A percentile compares a stretch with the other conserved stretches of the same genome.
phyloP scores from a whole-genome alignment of 495 filamentous ascomycete species.

The Xylaria grammica region DNA sequence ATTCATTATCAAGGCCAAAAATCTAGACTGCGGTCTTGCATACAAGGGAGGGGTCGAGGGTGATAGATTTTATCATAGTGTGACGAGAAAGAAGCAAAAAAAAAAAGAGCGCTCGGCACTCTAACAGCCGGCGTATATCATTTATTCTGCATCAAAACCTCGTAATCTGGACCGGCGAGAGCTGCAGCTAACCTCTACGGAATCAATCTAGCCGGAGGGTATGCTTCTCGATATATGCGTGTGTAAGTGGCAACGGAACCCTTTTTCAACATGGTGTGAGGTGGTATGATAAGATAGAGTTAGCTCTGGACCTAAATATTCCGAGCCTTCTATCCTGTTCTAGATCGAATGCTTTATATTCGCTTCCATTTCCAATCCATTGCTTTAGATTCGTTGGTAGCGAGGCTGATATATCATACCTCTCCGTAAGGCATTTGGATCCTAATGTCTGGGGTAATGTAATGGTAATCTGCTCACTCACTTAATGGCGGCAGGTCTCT shows the following conservation, averaged over 20 bases:
- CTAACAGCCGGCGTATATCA: not conserved
- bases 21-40: no score
- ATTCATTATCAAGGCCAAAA: no score
- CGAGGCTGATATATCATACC: not conserved
- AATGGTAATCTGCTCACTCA: not conserved
- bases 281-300: slow-evolving; percentile 3
- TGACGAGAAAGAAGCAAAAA: not conserved
- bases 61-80: no score
- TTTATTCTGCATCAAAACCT: slow-evolving; percentile 5
- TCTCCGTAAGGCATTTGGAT: not conserved
- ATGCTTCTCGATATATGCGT: slow-evolving; percentile 1
- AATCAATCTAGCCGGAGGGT: not conserved
- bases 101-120: not conserved
- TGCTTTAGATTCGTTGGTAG: not conserved
- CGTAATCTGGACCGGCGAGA: not conserved
- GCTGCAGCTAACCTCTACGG: not conserved
- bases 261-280: not conserved
- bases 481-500: no score
- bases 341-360: no score
- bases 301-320: not conserved
- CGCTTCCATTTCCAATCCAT: not conserved
- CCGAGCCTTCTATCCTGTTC: not conserved
- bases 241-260: not conserved
- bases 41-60: no score
- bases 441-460: not conserved